phyloP scores from a whole-genome alignment of 1,139 yeast genomes.

The Candida mesenterica region DNA sequence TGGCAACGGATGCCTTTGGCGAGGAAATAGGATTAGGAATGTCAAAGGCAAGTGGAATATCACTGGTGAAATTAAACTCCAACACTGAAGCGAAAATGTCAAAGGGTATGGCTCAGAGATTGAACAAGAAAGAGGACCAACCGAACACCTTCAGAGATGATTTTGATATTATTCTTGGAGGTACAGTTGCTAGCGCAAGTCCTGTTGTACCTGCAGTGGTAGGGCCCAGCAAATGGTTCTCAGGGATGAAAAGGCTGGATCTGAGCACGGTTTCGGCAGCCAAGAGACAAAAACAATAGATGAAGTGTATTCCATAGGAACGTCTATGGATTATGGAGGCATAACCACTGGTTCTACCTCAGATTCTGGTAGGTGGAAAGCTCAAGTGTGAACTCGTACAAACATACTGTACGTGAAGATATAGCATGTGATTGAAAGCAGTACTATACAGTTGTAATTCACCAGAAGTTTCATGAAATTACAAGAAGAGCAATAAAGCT shows the following conservation, averaged over 20 bases:
- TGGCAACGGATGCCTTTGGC: slow-evolving; percentile 63
- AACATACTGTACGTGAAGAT: too few relatives aligned
- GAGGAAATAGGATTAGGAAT: slow-evolving; percentile 84
- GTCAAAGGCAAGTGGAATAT: slow-evolving; percentile 43
- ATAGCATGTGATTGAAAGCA: too few relatives aligned
- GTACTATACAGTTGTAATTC: too few relatives aligned
- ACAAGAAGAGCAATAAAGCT: too few relatives aligned
- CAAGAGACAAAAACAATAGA: slow-evolving; percentile 3
- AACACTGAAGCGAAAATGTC: slow-evolving; percentile 53
- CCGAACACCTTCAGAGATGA: slow-evolving; percentile 9
- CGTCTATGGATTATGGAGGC: too few relatives aligned
- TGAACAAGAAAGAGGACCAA: slow-evolving; percentile 20
- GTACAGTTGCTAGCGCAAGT: background rate
- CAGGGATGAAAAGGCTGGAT: slow-evolving; percentile 20
- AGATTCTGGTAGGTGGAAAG: too few relatives aligned
- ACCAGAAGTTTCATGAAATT: too few relatives aligned
- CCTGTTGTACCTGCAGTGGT: slow-evolving; percentile 1
- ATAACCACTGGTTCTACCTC: too few relatives aligned
- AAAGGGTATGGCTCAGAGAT: slow-evolving; percentile 50
- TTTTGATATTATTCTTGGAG: slow-evolving; percentile 2
- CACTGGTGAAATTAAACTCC: slow-evolving; percentile 38
- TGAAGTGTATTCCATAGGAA: too few relatives aligned
- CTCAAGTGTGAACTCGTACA: too few relatives aligned
- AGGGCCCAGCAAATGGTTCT: slow-evolving; percentile 20
- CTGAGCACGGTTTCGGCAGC: slow-evolving; percentile 1